Conservation (phyloP, 2,329 filamentous ascomycete species). For the Hyphodiscus sp. region DNA sequence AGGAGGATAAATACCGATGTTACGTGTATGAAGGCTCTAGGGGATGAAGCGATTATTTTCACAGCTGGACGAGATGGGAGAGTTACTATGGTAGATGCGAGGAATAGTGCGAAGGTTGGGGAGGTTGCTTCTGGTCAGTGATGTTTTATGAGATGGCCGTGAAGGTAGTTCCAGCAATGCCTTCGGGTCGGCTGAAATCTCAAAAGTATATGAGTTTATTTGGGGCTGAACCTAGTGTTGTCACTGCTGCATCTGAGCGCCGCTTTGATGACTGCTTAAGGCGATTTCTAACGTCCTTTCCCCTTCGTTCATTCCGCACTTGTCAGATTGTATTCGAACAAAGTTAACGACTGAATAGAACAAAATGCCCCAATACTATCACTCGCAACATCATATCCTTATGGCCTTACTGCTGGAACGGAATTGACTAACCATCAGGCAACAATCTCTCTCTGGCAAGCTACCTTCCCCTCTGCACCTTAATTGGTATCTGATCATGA, state of each 20-base stretch:
- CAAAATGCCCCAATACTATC: slow-evolving; percentile 50
- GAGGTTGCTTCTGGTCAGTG: slow-evolving; percentile 31
- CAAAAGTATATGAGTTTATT: too few relatives aligned
- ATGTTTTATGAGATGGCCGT: neutral
- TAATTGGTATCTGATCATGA: slow-evolving; percentile 1
- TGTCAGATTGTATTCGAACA: too few relatives aligned
- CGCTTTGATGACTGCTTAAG: too few relatives aligned
- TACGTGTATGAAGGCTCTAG: slow-evolving; percentile 53
- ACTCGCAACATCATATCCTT: slow-evolving; percentile 51
- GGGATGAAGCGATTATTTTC: slow-evolving; percentile 45
- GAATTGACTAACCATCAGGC: slow-evolving; percentile 61
- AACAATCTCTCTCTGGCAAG: slow-evolving; percentile 55
- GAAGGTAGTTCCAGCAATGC: too few relatives aligned
- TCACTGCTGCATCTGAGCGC: too few relatives aligned
- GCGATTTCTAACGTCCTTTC: too few relatives aligned
- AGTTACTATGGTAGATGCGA: slow-evolving; percentile 60
- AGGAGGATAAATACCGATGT: slow-evolving; percentile 54
- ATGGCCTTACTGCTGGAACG: slow-evolving; percentile 64
- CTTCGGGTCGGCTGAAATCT: too few relatives aligned
- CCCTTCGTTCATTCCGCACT: too few relatives aligned
- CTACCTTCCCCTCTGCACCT: neutral
- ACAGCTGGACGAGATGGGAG: slow-evolving; percentile 68
- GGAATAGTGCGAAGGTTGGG: slow-evolving; percentile 41
- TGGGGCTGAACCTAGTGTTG: too few relatives aligned
- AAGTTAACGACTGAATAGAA: neutral